phyloP scores from a whole-genome alignment of 1,284 basidiomycete species.

The Ceratobasidium sp. region DNA sequence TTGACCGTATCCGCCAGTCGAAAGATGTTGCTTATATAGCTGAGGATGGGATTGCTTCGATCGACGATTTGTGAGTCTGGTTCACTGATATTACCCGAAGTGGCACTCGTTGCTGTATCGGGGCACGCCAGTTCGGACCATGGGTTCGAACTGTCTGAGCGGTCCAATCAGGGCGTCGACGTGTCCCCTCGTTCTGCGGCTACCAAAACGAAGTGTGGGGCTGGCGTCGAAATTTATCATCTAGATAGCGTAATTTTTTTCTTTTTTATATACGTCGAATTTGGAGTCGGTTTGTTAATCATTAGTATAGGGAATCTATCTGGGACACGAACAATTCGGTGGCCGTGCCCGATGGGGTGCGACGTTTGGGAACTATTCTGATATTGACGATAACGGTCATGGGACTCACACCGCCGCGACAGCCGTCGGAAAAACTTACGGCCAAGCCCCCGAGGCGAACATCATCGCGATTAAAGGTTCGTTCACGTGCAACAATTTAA shows the following conservation, averaged over 20 bases:
- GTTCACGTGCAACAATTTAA: not conserved
- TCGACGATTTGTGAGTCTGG: not conserved
- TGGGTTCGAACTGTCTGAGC: not conserved
- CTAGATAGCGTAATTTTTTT: conserved; percentile 36
- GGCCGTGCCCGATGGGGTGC: conserved; percentile 47
- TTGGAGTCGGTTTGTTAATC: not conserved
- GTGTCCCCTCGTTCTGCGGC: not conserved
- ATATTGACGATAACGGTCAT: conserved; percentile 43
- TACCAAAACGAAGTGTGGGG: not conserved
- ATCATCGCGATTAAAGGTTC: conserved; percentile 90
- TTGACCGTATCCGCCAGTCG: conserved; percentile 34
- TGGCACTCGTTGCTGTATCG: not conserved
- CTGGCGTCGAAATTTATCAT: conserved; percentile 39
- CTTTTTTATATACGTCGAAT: no score
- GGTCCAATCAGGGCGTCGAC: not conserved
- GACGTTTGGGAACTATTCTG: conserved; percentile 17
- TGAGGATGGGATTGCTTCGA: conserved; percentile 12
- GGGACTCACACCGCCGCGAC: conserved; percentile 57
- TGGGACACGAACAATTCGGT: not conserved
- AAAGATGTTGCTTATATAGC: conserved; percentile 46
- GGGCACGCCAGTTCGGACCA: not conserved
- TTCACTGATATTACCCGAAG: not conserved
- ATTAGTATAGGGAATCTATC: conserved; percentile 5
- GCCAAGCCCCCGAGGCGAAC: conserved; percentile 94
- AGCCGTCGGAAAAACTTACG: conserved; percentile 75